phyloP scores from a whole-genome alignment of 257 asterid genomes.

The Scutellaria baicalensis region DNA sequence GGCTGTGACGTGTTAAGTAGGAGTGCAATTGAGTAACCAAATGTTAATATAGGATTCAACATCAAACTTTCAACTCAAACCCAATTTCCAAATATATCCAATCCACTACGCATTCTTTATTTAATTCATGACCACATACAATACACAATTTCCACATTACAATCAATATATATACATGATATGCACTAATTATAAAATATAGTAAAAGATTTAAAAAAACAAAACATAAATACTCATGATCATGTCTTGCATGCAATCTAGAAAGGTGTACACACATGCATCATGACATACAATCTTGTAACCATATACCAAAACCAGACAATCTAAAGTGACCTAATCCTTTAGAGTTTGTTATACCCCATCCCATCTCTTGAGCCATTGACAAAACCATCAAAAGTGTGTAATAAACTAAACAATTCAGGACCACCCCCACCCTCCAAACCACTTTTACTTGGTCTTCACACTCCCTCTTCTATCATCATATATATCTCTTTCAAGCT shows the following conservation, averaged over 20 bases:
- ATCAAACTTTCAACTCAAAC: too few species aligned
- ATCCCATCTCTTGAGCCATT: background rate
- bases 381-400: background rate
- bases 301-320: background rate
- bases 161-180: too few species aligned
- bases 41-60: too few species aligned
- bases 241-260: background rate
- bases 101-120: too few species aligned
- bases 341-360: constrained; percentile 13
- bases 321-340: constrained; percentile 9
- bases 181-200: too few species aligned
- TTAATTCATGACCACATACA: too few species aligned
- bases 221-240: background rate
- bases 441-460: constrained; percentile 12
- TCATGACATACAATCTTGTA: constrained; percentile 4
- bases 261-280: background rate
- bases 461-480: constrained; percentile 12
- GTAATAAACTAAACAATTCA: background rate
- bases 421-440: background rate
- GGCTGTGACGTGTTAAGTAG: too few species aligned
- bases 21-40: too few species aligned
- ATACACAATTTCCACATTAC: too few species aligned
- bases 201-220: too few species aligned
- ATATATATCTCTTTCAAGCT: too few species aligned
- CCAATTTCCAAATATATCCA: too few species aligned